Percentiles rank a stretch among this genome's conserved stretches.
phyloP scores from a whole-genome alignment of 371 early-diverging fungal genomes.

The Zychaea mexicana region DNA sequence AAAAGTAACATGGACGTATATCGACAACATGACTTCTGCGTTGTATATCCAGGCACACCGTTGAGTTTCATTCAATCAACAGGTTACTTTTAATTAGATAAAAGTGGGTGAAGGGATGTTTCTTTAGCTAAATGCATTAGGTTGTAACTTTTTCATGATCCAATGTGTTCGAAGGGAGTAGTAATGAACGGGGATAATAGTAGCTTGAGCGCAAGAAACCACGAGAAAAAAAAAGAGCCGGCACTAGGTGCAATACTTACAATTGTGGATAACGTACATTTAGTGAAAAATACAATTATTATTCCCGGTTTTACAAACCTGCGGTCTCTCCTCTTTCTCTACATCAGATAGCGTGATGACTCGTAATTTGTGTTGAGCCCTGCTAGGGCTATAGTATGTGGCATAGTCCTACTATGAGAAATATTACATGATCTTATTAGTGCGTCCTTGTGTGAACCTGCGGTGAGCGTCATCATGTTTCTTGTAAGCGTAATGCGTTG shows the following conservation, averaged over 20 bases:
- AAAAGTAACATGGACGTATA: too few species aligned
- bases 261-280: slow-evolving; percentile 2
- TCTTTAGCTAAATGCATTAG: too few species aligned
- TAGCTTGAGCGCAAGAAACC: not conserved
- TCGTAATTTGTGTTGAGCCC: too few species aligned
- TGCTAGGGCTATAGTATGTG: too few species aligned
- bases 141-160: not conserved
- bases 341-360: not conserved
- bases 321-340: not conserved
- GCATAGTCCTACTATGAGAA: too few species aligned
- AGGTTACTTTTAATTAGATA: not conserved
- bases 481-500: too few species aligned
- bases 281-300: slow-evolving; percentile 4
- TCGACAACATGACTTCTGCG: too few species aligned
- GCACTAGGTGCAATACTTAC: not conserved
- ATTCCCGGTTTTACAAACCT: slow-evolving; percentile 5
- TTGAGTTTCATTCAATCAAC: too few species aligned
- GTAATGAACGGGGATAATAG: not conserved
- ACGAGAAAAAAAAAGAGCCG: not conserved
- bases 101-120: not conserved
- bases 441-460: too few species aligned
- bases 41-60: not conserved
- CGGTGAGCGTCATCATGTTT: too few species aligned
- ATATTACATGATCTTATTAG: too few species aligned
- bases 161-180: not conserved